Percentiles rank a stretch among this genome's conserved stretches.
These are phyloP conservation scores for Trichoderma oligosporum DNA, from an alignment of 2,329 filamentous ascomycete species.

Conservation along the genomic window DNA sequence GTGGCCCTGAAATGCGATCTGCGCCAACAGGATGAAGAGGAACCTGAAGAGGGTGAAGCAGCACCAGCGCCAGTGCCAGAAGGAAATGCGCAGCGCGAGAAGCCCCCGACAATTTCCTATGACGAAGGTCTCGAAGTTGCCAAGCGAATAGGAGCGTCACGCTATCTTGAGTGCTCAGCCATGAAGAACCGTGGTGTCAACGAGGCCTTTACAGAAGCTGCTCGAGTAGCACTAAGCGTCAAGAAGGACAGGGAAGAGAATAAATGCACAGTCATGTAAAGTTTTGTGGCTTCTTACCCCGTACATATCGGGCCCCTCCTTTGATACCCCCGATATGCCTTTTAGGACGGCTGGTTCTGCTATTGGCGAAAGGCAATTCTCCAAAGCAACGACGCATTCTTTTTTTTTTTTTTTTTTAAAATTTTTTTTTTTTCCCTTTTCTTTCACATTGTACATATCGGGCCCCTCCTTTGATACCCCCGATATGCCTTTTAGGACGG, in stretches of 20 bases:
- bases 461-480: slow-evolving; percentile 10
- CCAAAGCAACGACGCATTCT: slow-evolving; percentile 6
- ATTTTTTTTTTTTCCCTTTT: slow-evolving; percentile 16
- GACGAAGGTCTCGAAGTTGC: slow-evolving; percentile 89
- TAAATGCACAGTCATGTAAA: slow-evolving; percentile 60
- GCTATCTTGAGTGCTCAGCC: slow-evolving; percentile 96
- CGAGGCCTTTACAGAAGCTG: slow-evolving; percentile 96
- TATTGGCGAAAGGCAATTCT: not conserved
- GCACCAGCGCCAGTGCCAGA: slow-evolving; percentile 34
- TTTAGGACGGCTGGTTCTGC: not conserved
- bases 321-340: slow-evolving; percentile 16
- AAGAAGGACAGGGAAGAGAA: slow-evolving; percentile 61
- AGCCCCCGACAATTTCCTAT: slow-evolving; percentile 78
- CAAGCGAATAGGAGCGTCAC: slow-evolving; percentile 82
- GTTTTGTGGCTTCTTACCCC: not conserved
- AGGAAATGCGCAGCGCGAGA: slow-evolving; percentile 46
- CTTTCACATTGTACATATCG: not conserved
- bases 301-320: not conserved
- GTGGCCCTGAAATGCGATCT: slow-evolving; percentile 97
- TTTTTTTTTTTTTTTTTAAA: not conserved
- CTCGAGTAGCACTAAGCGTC: slow-evolving; percentile 80
- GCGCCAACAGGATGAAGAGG: slow-evolving; percentile 74
- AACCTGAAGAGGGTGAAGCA: slow-evolving; percentile 50
- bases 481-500: slow-evolving; percentile 4
- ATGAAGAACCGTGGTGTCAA: slow-evolving; percentile 98